Conservation (phyloP, 2,329 filamentous ascomycete genomes). For the Fusarium dimerum region DNA sequence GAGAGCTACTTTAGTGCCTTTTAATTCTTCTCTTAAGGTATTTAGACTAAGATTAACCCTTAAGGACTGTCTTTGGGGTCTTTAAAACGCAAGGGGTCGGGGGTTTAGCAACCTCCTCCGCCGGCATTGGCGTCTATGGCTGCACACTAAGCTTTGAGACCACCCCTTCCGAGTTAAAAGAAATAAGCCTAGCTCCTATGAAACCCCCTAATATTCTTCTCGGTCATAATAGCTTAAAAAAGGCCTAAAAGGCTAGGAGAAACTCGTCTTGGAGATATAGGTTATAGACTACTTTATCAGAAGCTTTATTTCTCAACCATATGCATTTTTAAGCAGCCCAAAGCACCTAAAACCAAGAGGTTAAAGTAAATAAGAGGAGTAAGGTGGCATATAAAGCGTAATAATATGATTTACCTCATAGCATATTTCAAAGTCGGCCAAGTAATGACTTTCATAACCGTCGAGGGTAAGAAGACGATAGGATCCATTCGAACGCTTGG, state of each 20-base stretch:
- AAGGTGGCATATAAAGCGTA: background rate
- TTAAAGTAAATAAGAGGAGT: too few species aligned
- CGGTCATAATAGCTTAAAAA: background rate
- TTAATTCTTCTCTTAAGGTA: background rate
- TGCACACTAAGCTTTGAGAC: conserved; percentile 1
- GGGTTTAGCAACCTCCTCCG: background rate
- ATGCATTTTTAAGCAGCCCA: too few species aligned
- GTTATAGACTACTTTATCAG: background rate
- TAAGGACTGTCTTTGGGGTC: background rate
- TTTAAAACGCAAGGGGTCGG: background rate
- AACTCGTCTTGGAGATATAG: conserved; percentile 1
- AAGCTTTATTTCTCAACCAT: background rate
- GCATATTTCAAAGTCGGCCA: conserved; percentile 22
- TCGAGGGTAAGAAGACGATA: conserved; percentile 39
- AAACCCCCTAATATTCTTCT: background rate
- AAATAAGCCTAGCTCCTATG: conserved; percentile 1
- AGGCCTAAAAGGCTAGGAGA: conserved; percentile 1
- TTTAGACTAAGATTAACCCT: background rate
- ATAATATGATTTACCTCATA: conserved; percentile 40
- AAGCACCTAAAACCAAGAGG: too few species aligned
- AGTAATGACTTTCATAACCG: conserved; percentile 37
- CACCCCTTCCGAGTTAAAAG: conserved; percentile 2
- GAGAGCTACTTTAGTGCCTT: background rate
- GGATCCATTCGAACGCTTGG: conserved; percentile 17
- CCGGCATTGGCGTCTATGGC: background rate